phyloP scores from a whole-genome alignment of 768 basidiomycete species.

The Myochromella boudieri region DNA sequence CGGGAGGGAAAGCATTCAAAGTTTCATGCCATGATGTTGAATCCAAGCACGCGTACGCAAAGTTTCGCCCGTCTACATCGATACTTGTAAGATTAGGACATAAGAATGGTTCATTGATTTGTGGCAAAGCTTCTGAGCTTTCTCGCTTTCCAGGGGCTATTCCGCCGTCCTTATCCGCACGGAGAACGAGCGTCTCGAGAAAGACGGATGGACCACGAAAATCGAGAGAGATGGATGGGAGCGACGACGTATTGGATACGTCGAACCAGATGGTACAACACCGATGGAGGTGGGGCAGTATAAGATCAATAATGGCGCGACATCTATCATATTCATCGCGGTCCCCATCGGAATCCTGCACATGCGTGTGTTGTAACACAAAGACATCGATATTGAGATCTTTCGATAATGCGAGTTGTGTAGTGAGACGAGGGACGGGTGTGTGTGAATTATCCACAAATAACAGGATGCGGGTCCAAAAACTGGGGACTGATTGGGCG shows the following conservation, averaged over 20 bases:
- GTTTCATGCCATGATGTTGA: background rate
- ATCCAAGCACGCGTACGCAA: background rate
- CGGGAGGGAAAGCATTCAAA: background rate
- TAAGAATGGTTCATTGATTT: background rate
- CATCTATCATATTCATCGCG: conserved; percentile 12
- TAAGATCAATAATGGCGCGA: conserved; percentile 14
- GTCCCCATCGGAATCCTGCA: conserved; percentile 11
- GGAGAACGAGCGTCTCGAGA: conserved; percentile 10
- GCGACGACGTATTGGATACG: conserved; percentile 18
- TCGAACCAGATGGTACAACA: conserved; percentile 20
- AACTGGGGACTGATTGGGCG: background rate
- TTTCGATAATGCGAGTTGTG: conserved; percentile 12
- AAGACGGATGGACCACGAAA: conserved; percentile 3
- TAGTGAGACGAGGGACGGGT: conserved; percentile 6
- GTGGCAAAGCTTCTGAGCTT: background rate
- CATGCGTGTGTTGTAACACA: conserved; percentile 11
- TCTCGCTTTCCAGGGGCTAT: background rate
- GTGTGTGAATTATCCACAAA: conserved; percentile 15
- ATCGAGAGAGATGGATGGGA: conserved; percentile 17
- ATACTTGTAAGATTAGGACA: background rate
- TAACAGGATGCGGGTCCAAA: conserved; percentile 20
- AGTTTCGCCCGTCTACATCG: background rate
- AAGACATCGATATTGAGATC: conserved; percentile 14
- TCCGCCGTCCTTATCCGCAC: conserved; percentile 16
- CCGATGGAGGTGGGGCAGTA: conserved; percentile 16